Base-by-base conservation (phyloP, 2,329 filamentous ascomycete species). In the Colletotrichum echinochloae region DNA sequence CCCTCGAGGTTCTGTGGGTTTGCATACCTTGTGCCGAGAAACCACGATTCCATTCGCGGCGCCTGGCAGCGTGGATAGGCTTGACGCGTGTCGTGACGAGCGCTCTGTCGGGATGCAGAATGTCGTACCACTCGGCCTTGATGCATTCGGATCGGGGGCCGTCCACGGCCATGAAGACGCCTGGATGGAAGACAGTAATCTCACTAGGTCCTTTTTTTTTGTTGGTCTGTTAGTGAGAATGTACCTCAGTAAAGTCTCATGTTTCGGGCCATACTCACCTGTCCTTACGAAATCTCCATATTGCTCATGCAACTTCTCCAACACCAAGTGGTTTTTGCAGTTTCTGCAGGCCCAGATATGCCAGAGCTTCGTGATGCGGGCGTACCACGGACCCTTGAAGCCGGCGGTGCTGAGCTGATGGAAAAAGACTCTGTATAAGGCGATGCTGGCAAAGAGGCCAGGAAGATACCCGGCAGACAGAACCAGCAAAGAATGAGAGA, bases 361-460 rank as follows among this genome's bases (percentile, higher is more conserved):
- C 75, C 81, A 82, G 3, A 82, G 74, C 60, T 83, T 83, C 20
- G 77, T 78, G 23, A 81, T 69, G 3, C 78, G 76, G 26, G 79
- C 79, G 12, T 74, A 73, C 55, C 78, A 77, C 1, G 83, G 83
- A 0, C 83, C 82, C 1, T 77, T 77, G 48, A 83, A 82, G 72
- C 73, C 72, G 44, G 70, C 66, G 16, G 77, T 62, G n/a, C 74
- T 76, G 14, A 83, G 74, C 4, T 79, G 79, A 63, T 83, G 83
- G 69, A 82, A 83, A 64, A 81, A 78, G 2, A 76, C 65, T 20
- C 83, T 77, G 73, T 84, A 81, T n/a, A 80, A 64, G 9, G 77
- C 30, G 23, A 83, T 81, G 69, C 81, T 83, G 11, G 51, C 39
- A 8, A 75, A 37, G 7, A 76, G 71, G 1, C 66, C 56, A 8